Evolutionary conservation across 768 basidiomycete genomes (phyloP).

Genomic region (Dictyophora rubrovolvata): DNA sequence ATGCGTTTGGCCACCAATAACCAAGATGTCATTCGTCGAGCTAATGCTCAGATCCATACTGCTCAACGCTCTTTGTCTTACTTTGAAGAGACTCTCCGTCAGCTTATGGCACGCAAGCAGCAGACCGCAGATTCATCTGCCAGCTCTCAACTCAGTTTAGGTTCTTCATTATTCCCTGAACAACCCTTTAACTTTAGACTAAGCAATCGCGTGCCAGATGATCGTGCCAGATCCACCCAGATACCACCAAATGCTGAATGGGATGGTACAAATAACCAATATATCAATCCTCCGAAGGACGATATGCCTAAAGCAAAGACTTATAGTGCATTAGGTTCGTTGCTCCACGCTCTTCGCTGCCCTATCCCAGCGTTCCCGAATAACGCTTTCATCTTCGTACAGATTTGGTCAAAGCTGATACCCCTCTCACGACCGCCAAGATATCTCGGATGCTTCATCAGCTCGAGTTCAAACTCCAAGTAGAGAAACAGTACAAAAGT

Average conservation of each 20-base stretch:
- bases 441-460: conserved; percentile 98
- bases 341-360: not conserved
- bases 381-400: not conserved
- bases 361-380: not conserved
- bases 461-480: conserved; percentile 97
- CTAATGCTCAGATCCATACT: conserved; percentile 80
- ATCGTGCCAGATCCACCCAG: not conserved
- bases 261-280: not conserved
- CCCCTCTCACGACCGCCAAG: conserved; percentile 90
- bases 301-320: conserved; percentile 45
- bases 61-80: conserved; percentile 75
- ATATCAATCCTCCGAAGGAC: conserved; percentile 9
- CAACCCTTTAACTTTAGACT: not conserved
- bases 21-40: conserved; percentile 72
- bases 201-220: not conserved
- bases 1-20: conserved; percentile 77
- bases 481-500: conserved; percentile 95
- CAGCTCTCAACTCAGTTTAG: not conserved
- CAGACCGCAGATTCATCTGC: conserved; percentile 18
- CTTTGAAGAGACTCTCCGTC: conserved; percentile 76
- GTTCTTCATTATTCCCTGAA: not conserved
- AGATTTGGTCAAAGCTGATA: conserved; percentile 97
- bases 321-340: conserved; percentile 55
- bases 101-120: conserved; percentile 71
- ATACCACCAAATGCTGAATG: not conserved